Evolutionary conservation across 192 early-diverging fungal genomes (phyloP), one percentile per base, ranked within the genome.

Genomic region (Chytriomyces hyalinus): DNA sequence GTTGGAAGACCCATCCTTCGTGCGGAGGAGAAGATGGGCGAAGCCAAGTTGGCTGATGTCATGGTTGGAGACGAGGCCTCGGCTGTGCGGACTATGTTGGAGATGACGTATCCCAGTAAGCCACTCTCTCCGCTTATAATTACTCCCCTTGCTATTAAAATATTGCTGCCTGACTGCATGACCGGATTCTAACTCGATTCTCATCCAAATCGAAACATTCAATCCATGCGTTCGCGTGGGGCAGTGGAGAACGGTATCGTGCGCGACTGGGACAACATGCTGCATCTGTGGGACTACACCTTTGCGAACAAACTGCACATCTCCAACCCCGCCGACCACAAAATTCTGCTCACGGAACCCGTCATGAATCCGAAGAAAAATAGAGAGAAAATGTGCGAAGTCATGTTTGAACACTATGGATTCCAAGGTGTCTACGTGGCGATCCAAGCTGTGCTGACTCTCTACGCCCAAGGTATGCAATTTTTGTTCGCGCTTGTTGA

Each of bases 41-140:
- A 94, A 68, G 84, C 96, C 11, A 80, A 84, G 76, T 83, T 98
- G 60, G 95, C 94, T 81, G 97, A 99, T 83, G 94, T 98, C 76
- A 98, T 97, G 90, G 94, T 99, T 20, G 98, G 98, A 17, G 96
- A 98, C 76, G 97, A 99, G 79, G 98, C 98, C 20, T 93, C 96
- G 10, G 91, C 89, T 28, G 75, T 95, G 24, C 91, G 98, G 6
- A 88, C 90, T 28, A 92, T 93, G 73, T 89, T 99, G 11, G 92
- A 98, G 80, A 96, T 99, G 92, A 90, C 91, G 48, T 99, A 99
- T 80, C 98, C 98, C 15, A 96, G 36, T 36, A 2, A 36, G 36
- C 36, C 36, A 36, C 36, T 36, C 36, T 36, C 36, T 36, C 36
- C 36, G 36, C 36, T 36, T 36, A 4, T 36, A 3, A 36, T 36